Evolutionary conservation across 176 grass and related monocot species (phyloP).

Genomic region (Oryza meyeriana): DNA sequence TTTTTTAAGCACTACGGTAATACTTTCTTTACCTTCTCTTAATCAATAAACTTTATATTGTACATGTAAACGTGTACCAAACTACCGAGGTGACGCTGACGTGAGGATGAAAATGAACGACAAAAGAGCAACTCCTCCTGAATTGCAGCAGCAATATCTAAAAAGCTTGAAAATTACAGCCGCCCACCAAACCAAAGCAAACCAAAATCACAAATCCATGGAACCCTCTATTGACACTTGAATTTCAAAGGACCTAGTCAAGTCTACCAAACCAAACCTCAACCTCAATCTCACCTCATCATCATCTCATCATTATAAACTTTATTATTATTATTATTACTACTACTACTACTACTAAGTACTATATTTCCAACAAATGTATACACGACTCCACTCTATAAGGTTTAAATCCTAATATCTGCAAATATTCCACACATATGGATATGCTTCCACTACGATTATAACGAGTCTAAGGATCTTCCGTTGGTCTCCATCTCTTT

Average conservation of each 20-base stretch:
- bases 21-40: background rate
- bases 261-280: constrained; percentile 34
- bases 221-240: constrained; percentile 36
- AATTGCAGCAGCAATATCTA: background rate
- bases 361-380: too few relatives aligned
- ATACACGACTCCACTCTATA: too few relatives aligned
- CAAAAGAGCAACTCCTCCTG: background rate
- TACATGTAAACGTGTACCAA: background rate
- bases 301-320: constrained; percentile 17
- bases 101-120: background rate
- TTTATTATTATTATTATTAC: too few relatives aligned
- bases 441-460: too few relatives aligned
- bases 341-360: too few relatives aligned
- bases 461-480: too few relatives aligned
- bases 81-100: background rate
- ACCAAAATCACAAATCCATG: background rate
- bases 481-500: too few relatives aligned
- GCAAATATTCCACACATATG: too few relatives aligned
- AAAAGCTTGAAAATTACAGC: background rate
- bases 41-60: background rate
- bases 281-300: background rate
- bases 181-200: background rate
- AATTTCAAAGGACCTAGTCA: constrained; percentile 53
- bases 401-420: too few relatives aligned
- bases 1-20: too few relatives aligned